phyloP scores from a whole-genome alignment of 352 stramenopile genomes.

The Globisporangium yorkense region DNA sequence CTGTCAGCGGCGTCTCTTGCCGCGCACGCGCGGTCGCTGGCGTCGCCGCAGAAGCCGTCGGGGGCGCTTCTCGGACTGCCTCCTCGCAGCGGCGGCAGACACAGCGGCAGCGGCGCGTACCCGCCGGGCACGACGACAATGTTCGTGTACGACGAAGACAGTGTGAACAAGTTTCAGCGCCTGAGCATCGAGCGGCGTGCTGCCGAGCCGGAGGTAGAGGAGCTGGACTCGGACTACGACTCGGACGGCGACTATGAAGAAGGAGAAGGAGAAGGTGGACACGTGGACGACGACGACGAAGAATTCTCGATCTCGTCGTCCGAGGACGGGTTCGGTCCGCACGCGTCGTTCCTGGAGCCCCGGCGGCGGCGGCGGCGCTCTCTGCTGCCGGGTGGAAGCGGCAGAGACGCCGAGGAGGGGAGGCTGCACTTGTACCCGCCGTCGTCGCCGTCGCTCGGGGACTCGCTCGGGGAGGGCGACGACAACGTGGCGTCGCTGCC shows the following conservation, averaged over 20 bases:
- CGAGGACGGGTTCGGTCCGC: constrained; percentile 4
- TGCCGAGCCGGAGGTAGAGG: constrained; percentile 2
- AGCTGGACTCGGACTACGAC: neutral
- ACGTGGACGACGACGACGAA: constrained; percentile 7
- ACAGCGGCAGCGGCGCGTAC: constrained; percentile 4
- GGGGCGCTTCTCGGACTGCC: neutral
- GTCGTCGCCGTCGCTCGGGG: neutral
- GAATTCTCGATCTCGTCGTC: constrained; percentile 11
- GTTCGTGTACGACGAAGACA: constrained; percentile 45
- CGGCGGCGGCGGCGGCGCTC: neutral
- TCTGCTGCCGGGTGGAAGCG: neutral
- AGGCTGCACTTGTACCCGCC: neutral
- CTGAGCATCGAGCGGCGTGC: constrained; percentile 15
- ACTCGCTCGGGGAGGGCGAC: constrained; percentile 10
- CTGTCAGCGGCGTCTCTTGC: constrained; percentile 7
- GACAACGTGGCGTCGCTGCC: constrained; percentile 13
- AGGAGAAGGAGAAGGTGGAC: neutral
- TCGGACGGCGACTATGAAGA: constrained; percentile 1
- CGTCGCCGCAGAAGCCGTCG: neutral
- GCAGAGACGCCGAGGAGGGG: neutral
- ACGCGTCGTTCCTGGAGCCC: constrained; percentile 1
- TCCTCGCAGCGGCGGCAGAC: neutral
- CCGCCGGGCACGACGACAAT: constrained; percentile 22
- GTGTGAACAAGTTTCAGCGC: constrained; percentile 28
- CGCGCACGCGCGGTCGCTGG: constrained; percentile 4